These are phyloP conservation scores for Hansenula lynferdii DNA, from an alignment of 1,139 yeast genomes.

Conservation along the genomic window DNA sequence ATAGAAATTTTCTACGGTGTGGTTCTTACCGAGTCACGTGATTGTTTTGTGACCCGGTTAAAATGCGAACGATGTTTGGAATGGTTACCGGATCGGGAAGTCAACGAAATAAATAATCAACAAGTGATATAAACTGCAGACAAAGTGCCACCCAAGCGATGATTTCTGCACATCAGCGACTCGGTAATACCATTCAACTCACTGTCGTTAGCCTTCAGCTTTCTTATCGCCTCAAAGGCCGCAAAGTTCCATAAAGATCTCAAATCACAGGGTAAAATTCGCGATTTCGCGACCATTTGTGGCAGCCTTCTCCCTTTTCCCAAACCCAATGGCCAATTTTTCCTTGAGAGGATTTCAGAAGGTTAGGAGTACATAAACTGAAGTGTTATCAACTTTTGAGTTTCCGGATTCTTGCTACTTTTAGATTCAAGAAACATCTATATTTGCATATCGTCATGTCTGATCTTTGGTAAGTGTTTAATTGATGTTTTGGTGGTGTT, in stretches of 20 bases:
- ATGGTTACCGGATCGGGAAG: neutral
- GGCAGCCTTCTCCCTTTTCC: slow-evolving; percentile 1
- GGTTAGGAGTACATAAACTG: neutral
- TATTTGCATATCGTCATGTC: slow-evolving; percentile 20
- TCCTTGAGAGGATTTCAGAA: slow-evolving; percentile 2
- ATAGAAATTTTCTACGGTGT: neutral
- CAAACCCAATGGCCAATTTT: neutral
- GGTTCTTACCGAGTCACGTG: neutral
- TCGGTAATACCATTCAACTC: no score
- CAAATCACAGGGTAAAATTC: neutral
- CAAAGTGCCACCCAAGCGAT: no score
- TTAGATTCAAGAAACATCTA: neutral
- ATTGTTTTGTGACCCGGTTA: neutral
- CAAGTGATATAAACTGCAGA: no score
- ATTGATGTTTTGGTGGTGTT: slow-evolving; percentile 3
- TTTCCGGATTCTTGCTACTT: neutral
- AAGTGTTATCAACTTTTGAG: no score
- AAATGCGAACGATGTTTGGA: no score
- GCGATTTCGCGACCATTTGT: neutral
- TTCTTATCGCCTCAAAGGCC: no score
- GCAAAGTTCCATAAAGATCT: neutral
- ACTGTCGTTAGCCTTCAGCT: no score
- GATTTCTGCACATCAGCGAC: no score
- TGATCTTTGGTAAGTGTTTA: slow-evolving; percentile 32
- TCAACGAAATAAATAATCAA: neutral